Conservation (phyloP, 2,329 filamentous ascomycete genomes). For the Gaeumannomyces tritici region DNA sequence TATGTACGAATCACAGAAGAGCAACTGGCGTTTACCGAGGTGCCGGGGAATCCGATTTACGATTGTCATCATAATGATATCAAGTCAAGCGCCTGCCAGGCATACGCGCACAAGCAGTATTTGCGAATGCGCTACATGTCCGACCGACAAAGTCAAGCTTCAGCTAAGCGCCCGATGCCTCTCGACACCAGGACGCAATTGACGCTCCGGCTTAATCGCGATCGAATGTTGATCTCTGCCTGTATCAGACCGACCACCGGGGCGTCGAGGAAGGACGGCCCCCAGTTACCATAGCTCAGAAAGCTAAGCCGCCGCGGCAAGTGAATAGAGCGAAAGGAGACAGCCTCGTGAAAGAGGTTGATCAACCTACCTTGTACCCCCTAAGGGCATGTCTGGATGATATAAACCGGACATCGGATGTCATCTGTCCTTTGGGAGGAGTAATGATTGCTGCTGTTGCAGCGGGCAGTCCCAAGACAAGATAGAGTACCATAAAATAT, state of each 20-base stretch:
- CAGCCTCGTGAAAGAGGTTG: background rate
- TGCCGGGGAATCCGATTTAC: background rate
- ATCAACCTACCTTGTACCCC: background rate
- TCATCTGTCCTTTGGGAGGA: background rate
- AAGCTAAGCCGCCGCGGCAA: constrained; percentile 46
- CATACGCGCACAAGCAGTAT: background rate
- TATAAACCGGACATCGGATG: background rate
- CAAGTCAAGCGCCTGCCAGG: background rate
- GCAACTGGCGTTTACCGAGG: background rate
- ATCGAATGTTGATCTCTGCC: constrained; percentile 71
- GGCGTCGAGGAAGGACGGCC: constrained; percentile 52
- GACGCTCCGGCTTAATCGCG: constrained; percentile 99
- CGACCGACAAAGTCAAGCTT: constrained; percentile 93
- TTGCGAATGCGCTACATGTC: constrained; percentile 39
- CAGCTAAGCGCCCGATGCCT: constrained; percentile 78
- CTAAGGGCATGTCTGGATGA: background rate
- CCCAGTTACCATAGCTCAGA: constrained; percentile 52
- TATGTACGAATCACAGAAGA: background rate
- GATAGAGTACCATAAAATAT: no score
- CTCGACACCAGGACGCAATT: constrained; percentile 72
- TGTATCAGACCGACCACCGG: constrained; percentile 67
- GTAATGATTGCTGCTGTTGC: background rate
- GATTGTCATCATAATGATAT: background rate
- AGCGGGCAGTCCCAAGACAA: background rate
- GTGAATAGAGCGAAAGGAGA: background rate